These are phyloP conservation scores for Helicocarpus griseus DNA, from an alignment of 2,329 filamentous ascomycete genomes.

Conservation along the genomic window DNA sequence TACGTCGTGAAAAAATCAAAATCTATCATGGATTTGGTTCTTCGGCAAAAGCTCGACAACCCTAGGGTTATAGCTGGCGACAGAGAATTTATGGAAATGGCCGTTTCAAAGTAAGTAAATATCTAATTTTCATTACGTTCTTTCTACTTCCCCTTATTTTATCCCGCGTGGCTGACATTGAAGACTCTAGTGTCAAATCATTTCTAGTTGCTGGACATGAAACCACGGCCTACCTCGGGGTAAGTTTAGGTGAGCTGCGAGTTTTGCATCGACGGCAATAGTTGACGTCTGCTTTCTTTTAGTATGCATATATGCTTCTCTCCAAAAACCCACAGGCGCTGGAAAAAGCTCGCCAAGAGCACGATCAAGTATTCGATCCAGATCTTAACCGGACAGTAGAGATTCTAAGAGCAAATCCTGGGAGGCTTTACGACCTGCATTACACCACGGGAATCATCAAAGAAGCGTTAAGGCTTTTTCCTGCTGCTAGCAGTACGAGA, in stretches of 20 bases:
- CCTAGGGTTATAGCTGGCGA: neutral
- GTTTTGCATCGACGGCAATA: neutral
- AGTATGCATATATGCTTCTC: conserved; percentile 9
- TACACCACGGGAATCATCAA: conserved; percentile 47
- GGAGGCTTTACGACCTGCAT: conserved; percentile 38
- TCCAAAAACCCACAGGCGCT: conserved; percentile 26
- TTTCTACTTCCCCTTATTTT: neutral
- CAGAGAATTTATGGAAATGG: conserved; percentile 1
- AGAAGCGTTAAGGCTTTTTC: conserved; percentile 45
- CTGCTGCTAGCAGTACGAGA: conserved; percentile 24
- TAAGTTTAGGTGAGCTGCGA: too few relatives aligned
- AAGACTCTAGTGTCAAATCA: conserved; percentile 23
- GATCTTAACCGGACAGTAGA: conserved; percentile 27
- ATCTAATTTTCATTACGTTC: neutral
- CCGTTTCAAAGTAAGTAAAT: conserved; percentile 1
- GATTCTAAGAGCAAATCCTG: conserved; percentile 28
- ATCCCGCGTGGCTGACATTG: neutral
- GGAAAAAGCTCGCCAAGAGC: conserved; percentile 37
- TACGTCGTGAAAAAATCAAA: conserved; percentile 2
- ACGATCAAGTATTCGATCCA: conserved; percentile 43
- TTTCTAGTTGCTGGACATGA: conserved; percentile 28
- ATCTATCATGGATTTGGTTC: conserved; percentile 2
- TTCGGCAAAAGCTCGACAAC: neutral
- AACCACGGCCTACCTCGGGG: conserved; percentile 17
- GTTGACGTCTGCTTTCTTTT: neutral